Evolutionary conservation across 148 eudicot species (phyloP).

Genomic region (Gaultheria prostrata): DNA sequence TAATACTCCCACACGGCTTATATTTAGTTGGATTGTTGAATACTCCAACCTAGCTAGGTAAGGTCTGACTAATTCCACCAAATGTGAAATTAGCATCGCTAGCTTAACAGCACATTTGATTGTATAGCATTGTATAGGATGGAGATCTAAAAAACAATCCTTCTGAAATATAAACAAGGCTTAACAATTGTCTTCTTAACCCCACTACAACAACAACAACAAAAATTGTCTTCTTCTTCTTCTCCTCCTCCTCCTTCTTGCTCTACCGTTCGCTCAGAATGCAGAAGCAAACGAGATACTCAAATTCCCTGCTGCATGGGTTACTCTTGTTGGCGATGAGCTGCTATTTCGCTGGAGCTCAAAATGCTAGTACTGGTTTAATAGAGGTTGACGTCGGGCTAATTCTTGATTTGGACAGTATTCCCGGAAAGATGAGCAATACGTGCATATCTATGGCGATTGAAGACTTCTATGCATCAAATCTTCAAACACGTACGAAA

Average conservation of each 20-base stretch:
- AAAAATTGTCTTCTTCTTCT: no score
- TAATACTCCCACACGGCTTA: no score
- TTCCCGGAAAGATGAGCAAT: slow-evolving; percentile 37
- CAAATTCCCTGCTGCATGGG: not conserved
- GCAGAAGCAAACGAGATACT: not conserved
- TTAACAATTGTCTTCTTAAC: not conserved
- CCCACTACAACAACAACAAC: no score
- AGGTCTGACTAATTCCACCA: not conserved
- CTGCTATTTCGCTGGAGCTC: not conserved
- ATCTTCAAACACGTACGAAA: slow-evolving; percentile 26
- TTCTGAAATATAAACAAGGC: not conserved
- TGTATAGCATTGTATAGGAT: not conserved
- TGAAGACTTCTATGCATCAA: slow-evolving; percentile 42
- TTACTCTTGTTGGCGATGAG: not conserved
- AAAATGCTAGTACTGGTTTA: slow-evolving; percentile 4
- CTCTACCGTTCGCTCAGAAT: not conserved
- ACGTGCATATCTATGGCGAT: slow-evolving; percentile 59
- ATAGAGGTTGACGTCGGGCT: slow-evolving; percentile 44
- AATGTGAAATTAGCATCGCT: not conserved
- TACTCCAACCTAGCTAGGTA: not conserved
- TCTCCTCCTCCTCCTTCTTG: not conserved
- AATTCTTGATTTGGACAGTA: slow-evolving; percentile 32
- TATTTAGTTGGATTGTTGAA: not conserved
- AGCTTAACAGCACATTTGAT: not conserved
- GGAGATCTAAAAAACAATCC: not conserved